Percentiles rank a stretch among this genome's conserved stretches.
Evolutionary conservation across 257 asterid species (phyloP).

Genomic region (Forsythia suspensa): DNA sequence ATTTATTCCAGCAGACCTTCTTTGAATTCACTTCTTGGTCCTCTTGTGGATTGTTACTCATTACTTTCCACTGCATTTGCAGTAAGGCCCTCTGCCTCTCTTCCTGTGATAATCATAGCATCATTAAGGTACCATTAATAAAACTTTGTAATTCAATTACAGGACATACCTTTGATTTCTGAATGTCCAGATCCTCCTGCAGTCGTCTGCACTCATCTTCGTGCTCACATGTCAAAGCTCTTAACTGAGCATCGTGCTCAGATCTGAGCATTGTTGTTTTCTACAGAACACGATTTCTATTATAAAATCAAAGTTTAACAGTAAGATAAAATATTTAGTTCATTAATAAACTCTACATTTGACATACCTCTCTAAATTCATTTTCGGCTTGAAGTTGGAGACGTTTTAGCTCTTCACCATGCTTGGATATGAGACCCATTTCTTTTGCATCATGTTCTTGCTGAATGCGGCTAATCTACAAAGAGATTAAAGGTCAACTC

Average conservation of each 20-base stretch:
- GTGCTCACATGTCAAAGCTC: slow-evolving; percentile 82
- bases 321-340: slow-evolving; percentile 5
- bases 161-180: slow-evolving; percentile 67
- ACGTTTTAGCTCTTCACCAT: slow-evolving; percentile 69
- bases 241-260: slow-evolving; percentile 82
- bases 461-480: slow-evolving; percentile 65
- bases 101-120: slow-evolving; percentile 57
- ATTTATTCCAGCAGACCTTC: slow-evolving; percentile 51
- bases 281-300: slow-evolving; percentile 39
- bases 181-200: slow-evolving; percentile 84
- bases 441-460: slow-evolving; percentile 66
- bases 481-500: slow-evolving; percentile 24
- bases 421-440: slow-evolving; percentile 55
- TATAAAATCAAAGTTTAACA: background rate
- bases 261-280: slow-evolving; percentile 65
- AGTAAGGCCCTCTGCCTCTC: slow-evolving; percentile 85
- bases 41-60: slow-evolving; percentile 75
- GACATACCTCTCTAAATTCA: slow-evolving; percentile 76
- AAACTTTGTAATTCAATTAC: slow-evolving; percentile 13
- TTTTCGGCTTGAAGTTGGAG: slow-evolving; percentile 70
- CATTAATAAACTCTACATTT: slow-evolving; percentile 1
- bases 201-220: slow-evolving; percentile 82
- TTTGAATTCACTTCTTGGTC: slow-evolving; percentile 96
- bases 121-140: slow-evolving; percentile 18
- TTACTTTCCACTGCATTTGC: slow-evolving; percentile 97